Evolutionary conservation across 2,329 filamentous ascomycete species (phyloP), one percentile per base, ranked within the genome.

Genomic region (Exserohilum rostratum): DNA sequence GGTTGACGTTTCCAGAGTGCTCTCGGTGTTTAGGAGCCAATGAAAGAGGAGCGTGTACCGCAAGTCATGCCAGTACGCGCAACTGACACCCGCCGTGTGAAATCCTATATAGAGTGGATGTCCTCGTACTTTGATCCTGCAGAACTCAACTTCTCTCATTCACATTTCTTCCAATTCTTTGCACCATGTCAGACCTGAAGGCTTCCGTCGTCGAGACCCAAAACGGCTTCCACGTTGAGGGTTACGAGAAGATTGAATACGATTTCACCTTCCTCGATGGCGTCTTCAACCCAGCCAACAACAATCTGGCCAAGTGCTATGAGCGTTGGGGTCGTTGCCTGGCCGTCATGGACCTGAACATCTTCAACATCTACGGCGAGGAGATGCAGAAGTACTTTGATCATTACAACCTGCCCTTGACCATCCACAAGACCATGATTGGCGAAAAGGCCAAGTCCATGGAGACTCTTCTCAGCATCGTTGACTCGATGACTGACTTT

Each of bases 221-320:
- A 64, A 78, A 80, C 56, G 88, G 87, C 33, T 90, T 90, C 76
- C 85, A 88, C 61, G 87, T 90, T 57, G 84, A 86, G 63, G 88
- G 88, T 20, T 89, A 89, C 65, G 88, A 90, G 79, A 90, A 89
- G 80, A 90, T 90, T 68, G 84, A 88, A 68, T 90, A 90, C 70
- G 87, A 89, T 75, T 90, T 90, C 72, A 85, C 85, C 50, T 90
- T 90, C 74, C 81, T 90, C 42, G 87, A 90, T 63, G 85, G 83
- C 43, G 81, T 90, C 52, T 90, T 90, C 73, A 77, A 88, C 68
- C 65, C 79, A 37, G 66, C 79, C 59, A 88, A 89, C 66, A 65
- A 77, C 13, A 82, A 89, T 63, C 80, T 90, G 9, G 85, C 87
- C 13, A 76, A 85, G 25, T 87, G 85, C 72, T 90, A 90, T 75